Evolutionary conservation across 208 protist species (phyloP), one percentile per base, ranked within the genome.

Genomic region (Acanthamoeba triangularis): DNA sequence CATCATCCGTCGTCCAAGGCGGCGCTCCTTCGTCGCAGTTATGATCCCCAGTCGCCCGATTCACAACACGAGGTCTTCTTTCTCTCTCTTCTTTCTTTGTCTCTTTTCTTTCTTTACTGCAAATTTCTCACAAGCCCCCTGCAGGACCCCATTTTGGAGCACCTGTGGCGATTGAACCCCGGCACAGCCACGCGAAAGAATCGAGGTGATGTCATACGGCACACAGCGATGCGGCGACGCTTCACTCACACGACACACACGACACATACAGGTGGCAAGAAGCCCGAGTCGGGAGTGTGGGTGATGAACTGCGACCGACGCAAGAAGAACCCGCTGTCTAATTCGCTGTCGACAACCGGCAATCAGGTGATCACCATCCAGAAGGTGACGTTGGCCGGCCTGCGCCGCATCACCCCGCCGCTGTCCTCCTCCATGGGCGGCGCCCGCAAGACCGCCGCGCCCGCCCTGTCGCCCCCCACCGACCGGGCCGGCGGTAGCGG

Each of bases 161-260:
- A 78, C 69, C n/a, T 78, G 37, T 78, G 69, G 69, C 69, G 69
- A 78, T 44, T 47, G 69, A 78, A 78, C 25, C 69, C 69, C 13
- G 69, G 69, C 69, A 78, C 69, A 6, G 69, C 37, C 14, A 44
- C 37, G 0, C 25, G 69, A 30, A 78, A 78, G 69, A 78, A 78
- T 18, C 69, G 69, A 78, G 69, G 69, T 78, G 1, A 13, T 1
- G 54, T 61, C 54, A 41, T 3, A 41, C 2, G 3, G 2, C 37
- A 41, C 3, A 41, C 37, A 41, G 37, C 37, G 37, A 41, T 41
- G 37, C 3, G 37, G 37, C 37, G 37, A 41, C 37, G 3, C 37
- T 41, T 41, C 37, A 41, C 37, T 41, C 37, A 41, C 37, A 41
- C 37, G 37, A 41, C 37, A 41, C 37, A 41, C 37, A 41, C 37